Evolutionary conservation across 805 yeast species (phyloP).

Genomic region (Komagataella populi): DNA sequence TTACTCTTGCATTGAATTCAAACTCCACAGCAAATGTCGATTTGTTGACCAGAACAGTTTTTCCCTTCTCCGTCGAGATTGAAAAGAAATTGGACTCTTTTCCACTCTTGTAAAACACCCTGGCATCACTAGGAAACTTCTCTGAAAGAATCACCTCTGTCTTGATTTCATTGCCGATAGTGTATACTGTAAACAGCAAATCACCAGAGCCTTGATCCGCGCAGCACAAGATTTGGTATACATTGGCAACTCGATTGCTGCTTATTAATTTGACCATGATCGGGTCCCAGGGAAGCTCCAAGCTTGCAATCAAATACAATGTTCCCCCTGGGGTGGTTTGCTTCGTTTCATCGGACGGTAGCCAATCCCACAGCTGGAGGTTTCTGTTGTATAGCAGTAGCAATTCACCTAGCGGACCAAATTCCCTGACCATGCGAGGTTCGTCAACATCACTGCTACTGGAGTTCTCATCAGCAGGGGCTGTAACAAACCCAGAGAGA

Average conservation of each 20-base stretch:
- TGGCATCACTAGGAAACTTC: conserved; percentile 11
- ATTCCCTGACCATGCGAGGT: conserved; percentile 8
- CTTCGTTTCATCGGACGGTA: conserved; percentile 6
- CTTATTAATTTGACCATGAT: conserved; percentile 9
- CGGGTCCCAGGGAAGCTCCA: conserved; percentile 8
- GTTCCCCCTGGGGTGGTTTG: conserved; percentile 6
- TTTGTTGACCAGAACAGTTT: conserved; percentile 12
- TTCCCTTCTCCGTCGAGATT: conserved; percentile 15
- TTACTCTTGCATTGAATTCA: conserved; percentile 6
- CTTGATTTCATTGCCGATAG: conserved; percentile 3
- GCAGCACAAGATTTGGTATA: conserved; percentile 4
- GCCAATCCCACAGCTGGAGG: conserved; percentile 28
- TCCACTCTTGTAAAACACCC: conserved; percentile 11
- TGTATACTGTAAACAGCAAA: conserved; percentile 2
- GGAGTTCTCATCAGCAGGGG: neutral
- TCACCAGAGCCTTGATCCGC: conserved; percentile 2
- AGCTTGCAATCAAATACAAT: conserved; percentile 14
- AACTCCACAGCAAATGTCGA: conserved; percentile 6
- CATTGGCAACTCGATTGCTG: conserved; percentile 2
- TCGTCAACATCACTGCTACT: neutral
- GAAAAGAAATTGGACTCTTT: conserved; percentile 8
- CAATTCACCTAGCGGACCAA: conserved; percentile 25
- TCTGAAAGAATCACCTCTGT: conserved; percentile 12
- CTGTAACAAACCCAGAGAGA: neutral
- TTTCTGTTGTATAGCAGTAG: conserved; percentile 13